Base-by-base conservation (phyloP, 164 flowering plant genomes). In the Malania oleifera region DNA sequence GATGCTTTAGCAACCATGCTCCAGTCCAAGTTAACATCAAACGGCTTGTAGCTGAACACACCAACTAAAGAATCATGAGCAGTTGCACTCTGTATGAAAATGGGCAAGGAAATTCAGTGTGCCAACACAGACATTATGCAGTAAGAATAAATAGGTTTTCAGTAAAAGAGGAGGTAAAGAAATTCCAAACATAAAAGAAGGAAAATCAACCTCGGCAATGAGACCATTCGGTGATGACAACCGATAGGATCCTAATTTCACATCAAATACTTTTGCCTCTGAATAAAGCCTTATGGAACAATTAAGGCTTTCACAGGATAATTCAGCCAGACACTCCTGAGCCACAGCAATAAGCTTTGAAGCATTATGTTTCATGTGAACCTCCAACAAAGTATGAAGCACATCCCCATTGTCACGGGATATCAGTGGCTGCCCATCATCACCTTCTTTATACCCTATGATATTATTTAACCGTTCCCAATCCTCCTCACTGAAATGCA, bases 321-420 rank as follows among this genome's bases (percentile, higher is more conserved):
- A 73, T 64, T 87, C 99, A 67, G 96, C 96, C 57, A 95, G 77
- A 64, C 75, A 79, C 17, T 73, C 73, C 56, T 69, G 62, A 41
- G 59, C 70, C 55, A 75, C 86, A 66, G 65, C 66, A 29, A 74
- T 65, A 65, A 95, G 96, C 74, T 82, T 91, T 54, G 99, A 76
- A 60, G 99, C 99, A 87, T 91, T 90, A 64, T 71, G 96, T 60
- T 75, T 84, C 95, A 95, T 89, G 70, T 79, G 83, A 70, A 95
- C 67, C 69, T 83, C 90, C 75, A 95, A 66, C n/a, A 60, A 70
- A 38, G 83, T 85, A 53, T 82, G 84, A 63, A 84, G 78, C 57
- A 76, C 56, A 68, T 85, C 85, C 18, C 55, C 73, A 66, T 71
- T 72, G 27, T 70, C 77, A 67, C 69, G 72, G 40, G 58, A 57